Evolutionary conservation across 31 red algal genomes (phyloP), one percentile per base, ranked within the genome.

Genomic region (Endocladia muricata): DNA sequence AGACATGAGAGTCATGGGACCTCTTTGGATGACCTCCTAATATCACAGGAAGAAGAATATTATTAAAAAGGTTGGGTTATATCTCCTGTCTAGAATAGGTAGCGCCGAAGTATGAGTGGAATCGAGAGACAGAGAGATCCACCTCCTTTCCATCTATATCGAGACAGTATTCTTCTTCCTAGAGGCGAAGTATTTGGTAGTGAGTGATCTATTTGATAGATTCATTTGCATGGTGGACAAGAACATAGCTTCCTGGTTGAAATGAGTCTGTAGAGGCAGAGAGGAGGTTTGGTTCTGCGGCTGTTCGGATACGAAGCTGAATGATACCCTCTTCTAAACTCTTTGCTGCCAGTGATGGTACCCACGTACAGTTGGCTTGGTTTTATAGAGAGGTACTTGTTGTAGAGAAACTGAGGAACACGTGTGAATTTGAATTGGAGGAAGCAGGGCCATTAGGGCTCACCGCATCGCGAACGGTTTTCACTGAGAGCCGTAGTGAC

Each of bases 401-500:
- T 1, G 49, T 28, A 1, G 70, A n/a, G 81, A 30, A 33, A 2
- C 70, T 42, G 4, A 70, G 69, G 2, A 73, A 2, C 31, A 56
- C 64, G 8, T 55, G 55, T 21, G 68, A 78, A 59, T 70, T 74
- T 19, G 57, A 44, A n/a, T 26, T 2, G 34, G 0, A 40, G 22
- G 58, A 74, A 15, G 60, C 59, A 37, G 65, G 21, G 26, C 81
- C 81, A 1, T 51, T 29, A 2, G 72, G 23, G 2, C 55, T 40
- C 4, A 63, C 21, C 28, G 83, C 78, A 41, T 86, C 59, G 31
- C 78, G 77, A 56, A 86, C 69, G 3, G 83, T 39, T 44, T 78
- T 78, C 8, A 70, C 61, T 39, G 73, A 15, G 33, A 77, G n/a
- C 25, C 21, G 1, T 9, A 86, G n/a, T n/a, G n/a, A n/a, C n/a